A percentile compares a stretch with the other conserved stretches of the same genome.
Evolutionary conservation across 2,329 filamentous ascomycete genomes (phyloP).

Genomic region (Arachnopeziza araneosa): DNA sequence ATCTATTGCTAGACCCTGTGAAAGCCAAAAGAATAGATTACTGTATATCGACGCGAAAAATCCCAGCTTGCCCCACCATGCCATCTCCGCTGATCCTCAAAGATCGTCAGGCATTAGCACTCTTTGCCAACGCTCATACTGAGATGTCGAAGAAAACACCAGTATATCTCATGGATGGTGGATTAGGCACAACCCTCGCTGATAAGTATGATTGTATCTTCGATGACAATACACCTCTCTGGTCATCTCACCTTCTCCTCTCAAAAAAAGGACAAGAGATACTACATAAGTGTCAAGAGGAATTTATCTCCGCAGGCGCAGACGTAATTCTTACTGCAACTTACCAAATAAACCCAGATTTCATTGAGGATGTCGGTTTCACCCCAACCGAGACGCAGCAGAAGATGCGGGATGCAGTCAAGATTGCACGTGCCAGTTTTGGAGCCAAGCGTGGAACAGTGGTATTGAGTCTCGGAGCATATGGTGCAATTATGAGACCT

Average conservation of each 20-base stretch:
- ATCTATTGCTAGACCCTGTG: not conserved
- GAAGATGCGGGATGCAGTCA: conserved; percentile 37
- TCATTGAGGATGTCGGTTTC: conserved; percentile 36
- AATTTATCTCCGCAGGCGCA: conserved; percentile 43
- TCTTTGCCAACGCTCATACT: not conserved
- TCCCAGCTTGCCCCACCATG: conserved; percentile 7
- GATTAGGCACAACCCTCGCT: conserved; percentile 61
- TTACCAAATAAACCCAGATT: conserved; percentile 56
- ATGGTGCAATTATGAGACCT: conserved; percentile 62
- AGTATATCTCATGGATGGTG: conserved; percentile 55
- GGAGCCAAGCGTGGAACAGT: conserved; percentile 32
- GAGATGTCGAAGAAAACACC: conserved; percentile 4
- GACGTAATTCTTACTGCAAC: conserved; percentile 63
- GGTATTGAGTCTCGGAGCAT: conserved; percentile 59
- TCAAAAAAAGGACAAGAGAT: conserved; percentile 21
- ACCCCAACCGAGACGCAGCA: conserved; percentile 32
- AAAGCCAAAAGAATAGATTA: not conserved
- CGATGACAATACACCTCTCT: conserved; percentile 50
- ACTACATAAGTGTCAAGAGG: conserved; percentile 14
- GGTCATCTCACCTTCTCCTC: conserved; percentile 63
- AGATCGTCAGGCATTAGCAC: not conserved
- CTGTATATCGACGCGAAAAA: not conserved
- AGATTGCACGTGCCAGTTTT: conserved; percentile 33
- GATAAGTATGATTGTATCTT: conserved; percentile 51
- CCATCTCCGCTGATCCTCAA: not conserved